Conservation (phyloP, 1,284 basidiomycete genomes). For the Trichosporon coremiiforme region DNA sequence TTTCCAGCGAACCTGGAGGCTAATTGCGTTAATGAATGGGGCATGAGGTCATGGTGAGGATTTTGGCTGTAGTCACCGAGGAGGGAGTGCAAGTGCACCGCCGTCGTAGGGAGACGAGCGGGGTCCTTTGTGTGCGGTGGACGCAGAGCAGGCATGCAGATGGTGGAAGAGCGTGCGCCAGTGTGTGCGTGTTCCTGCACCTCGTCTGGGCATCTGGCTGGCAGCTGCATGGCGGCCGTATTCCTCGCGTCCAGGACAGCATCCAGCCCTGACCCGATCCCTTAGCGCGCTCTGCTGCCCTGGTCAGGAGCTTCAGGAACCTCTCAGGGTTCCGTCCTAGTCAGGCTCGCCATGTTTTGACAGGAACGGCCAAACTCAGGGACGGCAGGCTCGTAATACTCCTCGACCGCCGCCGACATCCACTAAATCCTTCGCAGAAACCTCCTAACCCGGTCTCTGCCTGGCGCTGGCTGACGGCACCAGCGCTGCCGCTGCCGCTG, state of each 20-base stretch:
- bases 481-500: not conserved
- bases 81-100: not conserved
- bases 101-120: not conserved
- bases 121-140: too few relatives aligned
- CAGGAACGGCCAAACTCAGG: slow-evolving; percentile 13
- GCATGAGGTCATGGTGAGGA: not conserved
- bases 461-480: not conserved
- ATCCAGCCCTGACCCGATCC: not conserved
- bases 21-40: not conserved
- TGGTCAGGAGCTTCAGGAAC: not conserved
- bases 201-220: too few relatives aligned
- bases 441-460: not conserved
- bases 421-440: slow-evolving; percentile 10
- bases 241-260: not conserved
- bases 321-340: not conserved
- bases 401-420: slow-evolving; percentile 6
- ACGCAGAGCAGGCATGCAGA: too few relatives aligned
- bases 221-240: not conserved
- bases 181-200: too few relatives aligned
- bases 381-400: not conserved
- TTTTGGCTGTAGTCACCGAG: not conserved
- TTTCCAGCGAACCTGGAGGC: not conserved
- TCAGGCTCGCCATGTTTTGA: slow-evolving; percentile 1
- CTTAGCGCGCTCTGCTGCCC: not conserved
- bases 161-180: too few relatives aligned